Base-by-base conservation (phyloP, 1,284 basidiomycete species). In the Xerocomus minutiporus region DNA sequence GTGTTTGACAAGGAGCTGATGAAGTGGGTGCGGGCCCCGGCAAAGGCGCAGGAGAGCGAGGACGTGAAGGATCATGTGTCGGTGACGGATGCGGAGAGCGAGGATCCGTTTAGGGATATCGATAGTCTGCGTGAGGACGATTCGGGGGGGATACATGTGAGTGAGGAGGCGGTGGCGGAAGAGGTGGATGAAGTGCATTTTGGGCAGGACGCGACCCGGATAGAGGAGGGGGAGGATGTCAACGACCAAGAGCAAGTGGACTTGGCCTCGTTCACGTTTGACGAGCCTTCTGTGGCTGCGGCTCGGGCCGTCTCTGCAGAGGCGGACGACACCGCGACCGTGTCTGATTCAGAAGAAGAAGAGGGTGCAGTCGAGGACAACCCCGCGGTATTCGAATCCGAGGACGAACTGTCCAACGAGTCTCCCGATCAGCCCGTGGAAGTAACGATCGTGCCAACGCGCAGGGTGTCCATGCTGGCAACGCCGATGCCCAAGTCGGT, bases 21-120 rank as follows among this genome's bases (percentile, higher is more conserved):
- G 83, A 81, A 81, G 57, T 97, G 93, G 93, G 83, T 93, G 46
- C 87, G 86, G 69, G 82, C 71, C 39, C 79, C 71, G 8, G 73
- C 68, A 17, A 66, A 57, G 20, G 17, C 57, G 46, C 64, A 61
- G 31, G 77, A 76, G 43, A 12, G 1, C 11, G 31, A 76, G 42
- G 74, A 75, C 40, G 57, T 63, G 23, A 62, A 65, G 36, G 76
- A 73, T 15, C 71, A 71, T 38, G 65, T 64, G 28, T 64, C 67
- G 13, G 72, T 73, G 15, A 72, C 72, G 25, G 80, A 74, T 50
- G 81, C 76, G 42, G 80, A 80, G 52, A 92, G 87, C 61, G 89
- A 88, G 57, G 92, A 93, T 72, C 86, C 88, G 17, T 94, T 94
- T 70, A 81, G 81, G 44, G 91, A 93, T 59, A 87, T 95, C 53